Evolutionary conservation across 768 basidiomycete genomes (phyloP).

Genomic region (Tylopilus subfusipes): DNA sequence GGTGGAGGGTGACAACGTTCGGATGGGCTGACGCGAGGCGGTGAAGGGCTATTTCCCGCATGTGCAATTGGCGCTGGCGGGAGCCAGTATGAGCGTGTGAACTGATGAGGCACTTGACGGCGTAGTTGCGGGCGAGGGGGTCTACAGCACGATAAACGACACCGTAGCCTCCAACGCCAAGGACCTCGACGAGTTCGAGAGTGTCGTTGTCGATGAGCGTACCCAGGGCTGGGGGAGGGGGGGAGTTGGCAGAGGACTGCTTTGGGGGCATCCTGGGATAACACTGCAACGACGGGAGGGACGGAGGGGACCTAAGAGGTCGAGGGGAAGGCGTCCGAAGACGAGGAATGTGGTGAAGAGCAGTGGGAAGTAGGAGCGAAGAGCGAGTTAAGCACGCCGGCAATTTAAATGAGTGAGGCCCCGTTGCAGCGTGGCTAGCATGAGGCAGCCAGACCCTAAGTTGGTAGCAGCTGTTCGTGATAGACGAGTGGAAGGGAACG

Average conservation of each 20-base stretch:
- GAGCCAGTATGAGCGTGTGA: conserved; percentile 39
- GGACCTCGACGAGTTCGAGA: conserved; percentile 79
- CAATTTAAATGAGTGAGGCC: conserved; percentile 32
- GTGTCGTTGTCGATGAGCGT: conserved; percentile 78
- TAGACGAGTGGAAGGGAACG: conserved; percentile 31
- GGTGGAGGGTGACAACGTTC: conserved; percentile 84
- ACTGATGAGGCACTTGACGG: conserved; percentile 87
- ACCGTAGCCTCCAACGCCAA: conserved; percentile 94
- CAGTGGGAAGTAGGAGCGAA: conserved; percentile 27
- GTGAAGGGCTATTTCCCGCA: conserved; percentile 84
- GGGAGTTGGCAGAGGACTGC: conserved; percentile 36
- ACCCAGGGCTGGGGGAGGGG: conserved; percentile 57
- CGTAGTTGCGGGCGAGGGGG: conserved; percentile 56
- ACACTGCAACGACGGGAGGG: conserved; percentile 15
- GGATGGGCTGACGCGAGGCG: conserved; percentile 71
- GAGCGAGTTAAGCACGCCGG: conserved; percentile 20
- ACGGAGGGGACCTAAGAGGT: conserved; percentile 23
- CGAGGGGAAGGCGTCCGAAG: conserved; percentile 21
- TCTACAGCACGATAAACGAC: conserved; percentile 88
- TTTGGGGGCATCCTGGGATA: conserved; percentile 30
- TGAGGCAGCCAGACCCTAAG: conserved; percentile 34
- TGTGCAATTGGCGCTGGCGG: conserved; percentile 72
- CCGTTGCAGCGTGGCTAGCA: conserved; percentile 35
- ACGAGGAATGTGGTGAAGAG: conserved; percentile 19
- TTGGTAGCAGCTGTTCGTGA: conserved; percentile 31